These are phyloP conservation scores for Acidiella bohemica DNA, from an alignment of 495 filamentous ascomycete species.

Conservation along the genomic window DNA sequence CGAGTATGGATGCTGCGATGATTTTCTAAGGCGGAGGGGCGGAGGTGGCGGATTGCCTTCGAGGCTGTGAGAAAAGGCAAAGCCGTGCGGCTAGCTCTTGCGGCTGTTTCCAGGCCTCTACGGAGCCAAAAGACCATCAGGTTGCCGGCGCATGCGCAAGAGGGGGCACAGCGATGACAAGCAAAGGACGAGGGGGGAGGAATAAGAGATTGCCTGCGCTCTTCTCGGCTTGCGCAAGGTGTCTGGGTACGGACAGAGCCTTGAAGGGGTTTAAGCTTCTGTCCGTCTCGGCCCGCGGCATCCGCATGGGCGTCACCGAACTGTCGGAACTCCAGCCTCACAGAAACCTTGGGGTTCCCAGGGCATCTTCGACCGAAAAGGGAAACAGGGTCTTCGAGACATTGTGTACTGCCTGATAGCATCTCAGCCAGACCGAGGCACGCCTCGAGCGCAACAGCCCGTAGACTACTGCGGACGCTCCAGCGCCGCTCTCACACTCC, in stretches of 20 bases:
- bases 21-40: not conserved
- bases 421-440: not conserved
- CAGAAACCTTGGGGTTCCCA: no score
- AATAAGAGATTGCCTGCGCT: no score
- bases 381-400: no score
- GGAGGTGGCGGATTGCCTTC: not conserved
- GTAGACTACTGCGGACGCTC: not conserved
- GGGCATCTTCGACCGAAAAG: no score
- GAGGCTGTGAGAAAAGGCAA: not conserved
- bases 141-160: conserved; percentile 6
- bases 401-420: not conserved
- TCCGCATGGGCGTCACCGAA: no score
- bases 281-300: not conserved
- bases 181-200: no score
- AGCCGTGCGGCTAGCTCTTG: not conserved
- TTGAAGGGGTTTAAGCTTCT: not conserved
- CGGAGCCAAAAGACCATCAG: conserved; percentile 7
- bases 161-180: no score
- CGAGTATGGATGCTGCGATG: not conserved
- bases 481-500: not conserved
- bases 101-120: conserved; percentile 4
- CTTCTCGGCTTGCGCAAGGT: not conserved
- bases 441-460: not conserved
- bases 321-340: no score
- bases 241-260: not conserved